phyloP scores from a whole-genome alignment of 2,329 filamentous ascomycete species.

The Arthrobotrys conoides region DNA sequence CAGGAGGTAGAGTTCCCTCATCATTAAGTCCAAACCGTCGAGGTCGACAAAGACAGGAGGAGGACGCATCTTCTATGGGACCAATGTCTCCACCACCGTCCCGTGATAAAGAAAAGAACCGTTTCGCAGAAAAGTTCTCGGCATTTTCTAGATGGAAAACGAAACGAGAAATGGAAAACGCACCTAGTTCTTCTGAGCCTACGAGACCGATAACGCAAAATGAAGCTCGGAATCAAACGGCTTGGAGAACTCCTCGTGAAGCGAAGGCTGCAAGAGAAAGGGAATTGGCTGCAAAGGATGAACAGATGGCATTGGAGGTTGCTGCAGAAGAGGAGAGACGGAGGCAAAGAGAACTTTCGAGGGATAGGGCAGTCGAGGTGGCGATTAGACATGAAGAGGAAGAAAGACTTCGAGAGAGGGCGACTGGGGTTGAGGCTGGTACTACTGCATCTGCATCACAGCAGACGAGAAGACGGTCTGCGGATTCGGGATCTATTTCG shows the following conservation, averaged over 20 bases:
- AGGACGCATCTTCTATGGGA: not conserved
- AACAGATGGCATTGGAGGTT: too few relatives aligned
- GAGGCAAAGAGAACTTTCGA: not conserved
- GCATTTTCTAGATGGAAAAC: not conserved
- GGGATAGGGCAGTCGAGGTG: not conserved
- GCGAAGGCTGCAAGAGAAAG: not conserved
- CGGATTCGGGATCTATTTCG: not conserved
- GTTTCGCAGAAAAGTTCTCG: not conserved
- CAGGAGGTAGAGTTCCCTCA: too few relatives aligned
- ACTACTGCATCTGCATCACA: too few relatives aligned
- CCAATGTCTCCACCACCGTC: not conserved
- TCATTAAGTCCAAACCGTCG: too few relatives aligned
- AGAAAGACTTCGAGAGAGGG: not conserved
- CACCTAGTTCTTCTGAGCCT: not conserved
- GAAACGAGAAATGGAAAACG: not conserved
- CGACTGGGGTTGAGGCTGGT: not conserved
- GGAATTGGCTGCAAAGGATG: too few relatives aligned
- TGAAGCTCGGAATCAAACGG: not conserved
- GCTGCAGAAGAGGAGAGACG: not conserved
- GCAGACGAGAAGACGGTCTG: not conserved
- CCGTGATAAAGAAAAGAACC: not conserved
- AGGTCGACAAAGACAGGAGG: too few relatives aligned
- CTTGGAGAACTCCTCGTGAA: not conserved
- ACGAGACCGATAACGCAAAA: not conserved
- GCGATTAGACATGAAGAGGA: not conserved